Base-by-base conservation (phyloP, 1,284 basidiomycete genomes). In the Macrocybe sp. region DNA sequence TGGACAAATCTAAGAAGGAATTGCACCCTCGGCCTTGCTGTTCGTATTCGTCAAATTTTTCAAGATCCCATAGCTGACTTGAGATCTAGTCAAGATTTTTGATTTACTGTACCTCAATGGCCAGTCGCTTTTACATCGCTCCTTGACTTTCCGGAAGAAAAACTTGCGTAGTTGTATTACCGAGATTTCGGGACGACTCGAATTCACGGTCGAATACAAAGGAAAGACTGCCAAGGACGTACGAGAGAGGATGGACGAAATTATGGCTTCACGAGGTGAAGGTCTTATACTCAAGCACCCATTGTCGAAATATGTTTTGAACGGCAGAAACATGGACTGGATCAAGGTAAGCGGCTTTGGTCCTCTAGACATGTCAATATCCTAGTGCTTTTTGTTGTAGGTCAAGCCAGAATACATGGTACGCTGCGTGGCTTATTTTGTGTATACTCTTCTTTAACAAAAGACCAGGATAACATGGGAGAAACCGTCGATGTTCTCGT, bases 331-430 rank as follows among this genome's bases (percentile, higher is more conserved):
- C 56, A 79, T 83, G 59, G 87, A 92, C 57, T 97, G 95, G 93
- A 81, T 95, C 59, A 97, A 97, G 67, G 87, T 81, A 37, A 12
- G 61, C 47, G 28, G 4, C 28, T 16, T 36, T n/a, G 32, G 12
- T 34, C 22, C 22, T 29, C 22, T 44, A n/a, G 36, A 6, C 10
- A 35, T 2, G 28, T 16, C n/a, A 41, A 33, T 37, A 38, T 45
- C 9, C 30, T 47, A 7, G 51, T 37, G 42, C 29, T 36, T 7
- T 40, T 10, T 28, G 38, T 4, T 38, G 33, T 45, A 83, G 79
- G 79, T 95, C 34, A 97, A 97, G 63, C 94, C 94, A 5, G 94
- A 97, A 61, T 94, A 93, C 57, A 92, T 93, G 85, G 90, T 90
- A 55, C 46, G 73, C 63, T 38, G 8, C 33, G 31, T 6, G 34